These are phyloP conservation scores for Fraxinus anomala DNA, from an alignment of 257 asterid genomes.

Conservation along the genomic window DNA sequence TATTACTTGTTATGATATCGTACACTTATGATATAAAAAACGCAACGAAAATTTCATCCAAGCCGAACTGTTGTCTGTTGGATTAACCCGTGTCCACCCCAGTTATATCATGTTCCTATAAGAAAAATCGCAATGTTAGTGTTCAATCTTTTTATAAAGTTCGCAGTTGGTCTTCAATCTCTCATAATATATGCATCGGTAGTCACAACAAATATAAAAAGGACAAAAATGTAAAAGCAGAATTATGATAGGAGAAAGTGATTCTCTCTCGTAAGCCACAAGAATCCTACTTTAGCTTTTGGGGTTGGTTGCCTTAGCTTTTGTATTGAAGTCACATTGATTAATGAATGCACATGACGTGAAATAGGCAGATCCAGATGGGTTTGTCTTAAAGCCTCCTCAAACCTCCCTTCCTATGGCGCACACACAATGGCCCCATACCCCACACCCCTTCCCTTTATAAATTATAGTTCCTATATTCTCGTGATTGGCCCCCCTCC, in stretches of 20 bases:
- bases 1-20: too few relatives aligned
- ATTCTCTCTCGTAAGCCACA: conserved; percentile 42
- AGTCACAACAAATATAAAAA: conserved; percentile 4
- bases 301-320: conserved; percentile 39
- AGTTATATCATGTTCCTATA: not conserved
- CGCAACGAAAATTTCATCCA: too few relatives aligned
- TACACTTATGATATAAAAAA: too few relatives aligned
- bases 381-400: conserved; percentile 52
- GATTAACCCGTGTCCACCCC: too few relatives aligned
- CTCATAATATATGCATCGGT: not conserved
- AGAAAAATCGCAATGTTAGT: not conserved
- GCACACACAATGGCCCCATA: conserved; percentile 4
- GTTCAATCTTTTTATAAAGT: not conserved
- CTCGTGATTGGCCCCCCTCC: conserved; percentile 29
- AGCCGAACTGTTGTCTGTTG: too few relatives aligned
- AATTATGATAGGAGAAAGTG: conserved; percentile 17
- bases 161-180: not conserved
- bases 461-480: conserved; percentile 23
- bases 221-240: conserved; percentile 9
- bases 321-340: conserved; percentile 48
- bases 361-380: conserved; percentile 22
- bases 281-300: conserved; percentile 40
- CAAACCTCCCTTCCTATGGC: conserved; percentile 19
- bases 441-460: not conserved
- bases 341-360: conserved; percentile 71